These are phyloP conservation scores for Pythium volutum DNA, from an alignment of 352 stramenopile genomes.

Conservation along the genomic window DNA sequence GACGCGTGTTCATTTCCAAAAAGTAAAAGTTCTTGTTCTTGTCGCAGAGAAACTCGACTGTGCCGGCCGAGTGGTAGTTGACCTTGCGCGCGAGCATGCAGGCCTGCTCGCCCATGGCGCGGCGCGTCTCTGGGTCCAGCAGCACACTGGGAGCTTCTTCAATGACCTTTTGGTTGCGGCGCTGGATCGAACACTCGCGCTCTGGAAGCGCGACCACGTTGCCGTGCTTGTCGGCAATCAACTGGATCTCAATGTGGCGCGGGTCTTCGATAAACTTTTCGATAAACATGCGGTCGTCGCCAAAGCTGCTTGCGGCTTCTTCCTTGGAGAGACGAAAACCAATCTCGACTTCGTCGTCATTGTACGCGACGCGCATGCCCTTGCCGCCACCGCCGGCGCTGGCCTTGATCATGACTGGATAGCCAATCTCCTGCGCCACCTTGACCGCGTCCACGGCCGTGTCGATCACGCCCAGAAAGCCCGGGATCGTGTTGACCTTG, in stretches of 20 bases:
- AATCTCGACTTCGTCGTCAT: constrained; percentile 83
- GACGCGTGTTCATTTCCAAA: constrained; percentile 96
- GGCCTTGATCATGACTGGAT: constrained; percentile 92
- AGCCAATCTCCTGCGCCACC: constrained; percentile 86
- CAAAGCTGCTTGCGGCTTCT: constrained; percentile 87
- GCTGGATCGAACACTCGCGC: constrained; percentile 89
- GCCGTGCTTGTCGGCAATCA: constrained; percentile 90
- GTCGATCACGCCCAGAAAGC: constrained; percentile 89
- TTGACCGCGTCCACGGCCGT: constrained; percentile 74
- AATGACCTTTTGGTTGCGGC: constrained; percentile 93
- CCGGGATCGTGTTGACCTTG: constrained; percentile 82
- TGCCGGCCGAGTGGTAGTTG: constrained; percentile 92
- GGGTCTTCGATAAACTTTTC: constrained; percentile 90
- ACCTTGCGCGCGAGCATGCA: constrained; percentile 90
- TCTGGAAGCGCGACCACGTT: constrained; percentile 91
- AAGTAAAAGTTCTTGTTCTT: constrained; percentile 93
- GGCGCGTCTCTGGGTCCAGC: constrained; percentile 86
- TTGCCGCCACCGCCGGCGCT: constrained; percentile 89
- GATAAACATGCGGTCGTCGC: constrained; percentile 87
- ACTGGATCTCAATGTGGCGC: constrained; percentile 92
- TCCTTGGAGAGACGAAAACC: constrained; percentile 82
- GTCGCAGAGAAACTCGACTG: constrained; percentile 93
- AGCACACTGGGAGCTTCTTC: constrained; percentile 91
- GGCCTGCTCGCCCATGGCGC: constrained; percentile 82
- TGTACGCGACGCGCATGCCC: constrained; percentile 90